Conservation (phyloP, 306 rosid species). For the Pterocarpus macrocarpus region DNA sequence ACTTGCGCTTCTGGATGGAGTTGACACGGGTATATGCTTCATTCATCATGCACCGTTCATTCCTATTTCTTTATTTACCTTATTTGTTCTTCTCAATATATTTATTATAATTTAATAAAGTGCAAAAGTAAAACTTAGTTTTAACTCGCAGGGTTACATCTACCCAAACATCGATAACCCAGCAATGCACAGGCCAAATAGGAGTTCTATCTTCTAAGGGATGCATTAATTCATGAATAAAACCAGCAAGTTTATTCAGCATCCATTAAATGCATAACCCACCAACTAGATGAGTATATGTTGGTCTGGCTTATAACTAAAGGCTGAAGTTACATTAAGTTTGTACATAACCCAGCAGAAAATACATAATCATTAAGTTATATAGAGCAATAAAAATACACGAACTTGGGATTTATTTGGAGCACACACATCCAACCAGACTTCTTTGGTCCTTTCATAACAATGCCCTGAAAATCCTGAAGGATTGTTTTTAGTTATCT, state of each 20-base stretch:
- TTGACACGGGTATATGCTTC: no score
- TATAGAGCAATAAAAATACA: conserved; percentile 22
- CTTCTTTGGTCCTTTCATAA: conserved; percentile 39
- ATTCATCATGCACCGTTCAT: no score
- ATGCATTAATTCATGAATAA: conserved; percentile 30
- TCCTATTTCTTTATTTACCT: no score
- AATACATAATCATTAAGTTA: neutral
- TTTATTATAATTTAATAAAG: neutral
- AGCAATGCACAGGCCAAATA: neutral
- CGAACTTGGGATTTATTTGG: conserved; percentile 9
- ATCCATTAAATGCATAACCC: neutral
- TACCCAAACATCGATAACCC: neutral
- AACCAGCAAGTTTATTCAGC: conserved; percentile 38
- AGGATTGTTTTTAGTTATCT: conserved; percentile 41
- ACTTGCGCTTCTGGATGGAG: no score
- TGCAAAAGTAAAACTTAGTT: neutral
- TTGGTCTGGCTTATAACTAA: conserved; percentile 34
- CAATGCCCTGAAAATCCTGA: conserved; percentile 37
- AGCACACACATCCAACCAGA: conserved; percentile 12
- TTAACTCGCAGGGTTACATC: neutral
- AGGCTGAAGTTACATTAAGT: neutral
- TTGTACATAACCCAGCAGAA: conserved; percentile 13
- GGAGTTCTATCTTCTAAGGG: neutral
- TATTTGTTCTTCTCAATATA: no score
- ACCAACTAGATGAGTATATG: neutral